Percentiles rank a stretch among this genome's conserved stretches.
Evolutionary conservation across 345 rosid species (phyloP).

Genomic region (Eucalyptus grandis): DNA sequence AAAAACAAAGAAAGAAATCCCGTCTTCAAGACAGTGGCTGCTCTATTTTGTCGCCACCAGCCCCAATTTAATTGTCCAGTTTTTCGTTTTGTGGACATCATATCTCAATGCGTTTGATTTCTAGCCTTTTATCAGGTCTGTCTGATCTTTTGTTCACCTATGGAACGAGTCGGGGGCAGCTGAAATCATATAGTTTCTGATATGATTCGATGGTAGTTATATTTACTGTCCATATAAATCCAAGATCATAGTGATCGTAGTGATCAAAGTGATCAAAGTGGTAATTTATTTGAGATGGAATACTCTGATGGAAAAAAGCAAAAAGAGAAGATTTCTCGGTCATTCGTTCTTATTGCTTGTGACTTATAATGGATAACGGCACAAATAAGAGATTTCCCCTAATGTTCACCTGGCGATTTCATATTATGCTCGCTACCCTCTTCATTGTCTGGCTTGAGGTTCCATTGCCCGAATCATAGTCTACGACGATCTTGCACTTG

Average conservation of each 20-base stretch:
- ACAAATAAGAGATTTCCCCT: neutral
- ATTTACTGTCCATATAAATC: neutral
- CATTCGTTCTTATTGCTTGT: neutral
- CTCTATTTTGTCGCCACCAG: neutral
- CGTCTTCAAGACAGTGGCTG: neutral
- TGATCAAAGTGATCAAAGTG: neutral
- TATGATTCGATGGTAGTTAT: neutral
- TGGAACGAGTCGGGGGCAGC: neutral
- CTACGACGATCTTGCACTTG: neutral
- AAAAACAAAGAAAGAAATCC: neutral
- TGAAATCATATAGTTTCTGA: neutral
- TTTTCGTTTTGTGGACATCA: neutral
- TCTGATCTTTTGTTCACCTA: neutral
- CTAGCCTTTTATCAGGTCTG: neutral
- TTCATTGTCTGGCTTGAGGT: neutral
- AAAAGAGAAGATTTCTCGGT: neutral
- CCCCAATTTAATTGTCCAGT: neutral
- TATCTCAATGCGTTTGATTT: neutral
- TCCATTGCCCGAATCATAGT: neutral
- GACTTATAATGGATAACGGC: neutral
- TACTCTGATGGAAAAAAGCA: neutral
- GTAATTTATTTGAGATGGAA: neutral
- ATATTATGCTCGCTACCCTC: neutral
- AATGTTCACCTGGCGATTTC: neutral
- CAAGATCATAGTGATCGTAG: neutral